Evolutionary conservation across 306 rosid species (phyloP).

Genomic region (Cucurbita ficifolia): DNA sequence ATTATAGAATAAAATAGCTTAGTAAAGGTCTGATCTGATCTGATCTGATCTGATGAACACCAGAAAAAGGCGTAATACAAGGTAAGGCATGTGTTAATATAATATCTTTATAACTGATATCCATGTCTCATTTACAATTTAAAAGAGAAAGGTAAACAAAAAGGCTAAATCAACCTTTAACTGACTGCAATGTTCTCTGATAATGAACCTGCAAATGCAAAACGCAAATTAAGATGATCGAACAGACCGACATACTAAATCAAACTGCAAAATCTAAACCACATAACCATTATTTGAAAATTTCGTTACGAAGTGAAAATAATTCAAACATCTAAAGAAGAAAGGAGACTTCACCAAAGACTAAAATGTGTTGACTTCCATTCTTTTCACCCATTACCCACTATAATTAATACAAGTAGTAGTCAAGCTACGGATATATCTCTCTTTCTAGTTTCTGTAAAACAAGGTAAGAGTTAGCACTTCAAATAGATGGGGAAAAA

Average conservation of each 20-base stretch:
- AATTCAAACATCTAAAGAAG: background rate
- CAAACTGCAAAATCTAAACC: background rate
- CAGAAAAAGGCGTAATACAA: background rate
- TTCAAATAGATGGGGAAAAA: background rate
- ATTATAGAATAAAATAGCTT: background rate
- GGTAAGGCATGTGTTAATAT: background rate
- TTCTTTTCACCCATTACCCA: background rate
- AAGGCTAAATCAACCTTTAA: background rate
- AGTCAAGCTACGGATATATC: background rate
- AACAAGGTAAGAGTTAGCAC: background rate
- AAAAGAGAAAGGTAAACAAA: background rate
- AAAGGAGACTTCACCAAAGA: background rate
- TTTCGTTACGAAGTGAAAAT: background rate
- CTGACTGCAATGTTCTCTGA: background rate
- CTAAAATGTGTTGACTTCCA: background rate
- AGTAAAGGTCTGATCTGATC: background rate
- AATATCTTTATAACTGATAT: background rate
- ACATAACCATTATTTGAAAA: background rate
- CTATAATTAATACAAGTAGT: background rate
- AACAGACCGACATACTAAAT: background rate
- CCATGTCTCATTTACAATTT: conserved; percentile 1
- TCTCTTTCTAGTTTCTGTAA: background rate
- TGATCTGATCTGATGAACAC: background rate
- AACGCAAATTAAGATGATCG: background rate
- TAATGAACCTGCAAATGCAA: background rate